Conservation (phyloP, 2,329 filamentous ascomycete species). For the Alternaria burnsii region DNA sequence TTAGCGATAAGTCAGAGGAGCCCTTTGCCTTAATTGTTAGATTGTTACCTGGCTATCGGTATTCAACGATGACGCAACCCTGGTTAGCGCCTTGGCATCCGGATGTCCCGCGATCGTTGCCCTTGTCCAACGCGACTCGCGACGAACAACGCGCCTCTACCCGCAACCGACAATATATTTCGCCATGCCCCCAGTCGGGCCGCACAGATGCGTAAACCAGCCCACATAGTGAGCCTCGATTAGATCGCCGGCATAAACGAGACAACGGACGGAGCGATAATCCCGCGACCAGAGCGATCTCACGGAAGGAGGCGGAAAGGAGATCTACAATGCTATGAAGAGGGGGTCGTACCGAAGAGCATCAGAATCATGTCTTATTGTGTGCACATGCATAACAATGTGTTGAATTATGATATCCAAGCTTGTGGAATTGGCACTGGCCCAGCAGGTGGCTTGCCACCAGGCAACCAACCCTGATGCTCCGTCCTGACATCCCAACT, state of each 20-base stretch:
- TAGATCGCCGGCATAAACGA: not conserved
- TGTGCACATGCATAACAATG: not conserved
- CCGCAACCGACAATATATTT: not conserved
- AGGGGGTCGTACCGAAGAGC: not conserved
- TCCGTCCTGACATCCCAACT: slow-evolving; percentile 4
- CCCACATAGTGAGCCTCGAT: not conserved
- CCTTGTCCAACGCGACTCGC: not conserved
- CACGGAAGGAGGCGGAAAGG: not conserved
- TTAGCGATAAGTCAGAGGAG: too few species aligned
- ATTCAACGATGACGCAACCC: not conserved
- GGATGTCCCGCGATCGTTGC: not conserved
- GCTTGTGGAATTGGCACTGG: slow-evolving; percentile 7
- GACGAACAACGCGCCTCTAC: not conserved
- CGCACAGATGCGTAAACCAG: not conserved
- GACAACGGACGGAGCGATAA: not conserved
- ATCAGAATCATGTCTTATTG: not conserved
- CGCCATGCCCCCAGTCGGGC: not conserved
- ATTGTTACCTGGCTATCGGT: not conserved
- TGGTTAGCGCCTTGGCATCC: not conserved
- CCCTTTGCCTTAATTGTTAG: too few species aligned
- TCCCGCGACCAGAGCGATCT: not conserved
- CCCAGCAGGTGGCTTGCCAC: not conserved
- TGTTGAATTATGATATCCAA: not conserved
- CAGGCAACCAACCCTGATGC: slow-evolving; percentile 4
- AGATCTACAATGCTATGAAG: not conserved